A percentile compares a stretch with the other conserved stretches of the same genome.
These are phyloP conservation scores for Adansonia madagascariensis DNA, from an alignment of 441 rosid genomes.

Conservation along the genomic window DNA sequence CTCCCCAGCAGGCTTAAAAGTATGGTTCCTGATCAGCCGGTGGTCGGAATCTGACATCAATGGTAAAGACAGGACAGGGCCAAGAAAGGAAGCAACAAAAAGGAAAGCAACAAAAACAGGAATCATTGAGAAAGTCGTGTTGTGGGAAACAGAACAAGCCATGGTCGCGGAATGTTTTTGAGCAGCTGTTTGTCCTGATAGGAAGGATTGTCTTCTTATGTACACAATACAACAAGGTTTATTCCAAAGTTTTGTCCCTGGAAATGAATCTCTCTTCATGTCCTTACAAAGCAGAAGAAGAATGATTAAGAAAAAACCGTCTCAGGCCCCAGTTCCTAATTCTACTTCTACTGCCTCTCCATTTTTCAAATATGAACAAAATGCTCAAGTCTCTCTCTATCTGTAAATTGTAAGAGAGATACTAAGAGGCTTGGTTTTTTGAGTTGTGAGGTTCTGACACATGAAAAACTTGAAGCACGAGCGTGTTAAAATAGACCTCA, in stretches of 20 bases:
- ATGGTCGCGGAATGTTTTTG: slow-evolving; percentile 44
- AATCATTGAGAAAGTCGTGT: slow-evolving; percentile 18
- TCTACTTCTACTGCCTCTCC: slow-evolving; percentile 36
- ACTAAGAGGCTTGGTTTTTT: slow-evolving; percentile 38
- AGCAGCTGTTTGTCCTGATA: slow-evolving; percentile 39
- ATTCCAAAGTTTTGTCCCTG: slow-evolving; percentile 38
- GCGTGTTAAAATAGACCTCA: slow-evolving; percentile 31
- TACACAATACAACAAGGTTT: slow-evolving; percentile 33
- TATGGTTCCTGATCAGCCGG: slow-evolving; percentile 46
- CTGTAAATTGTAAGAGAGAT: slow-evolving; percentile 28
- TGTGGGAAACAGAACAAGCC: slow-evolving; percentile 42
- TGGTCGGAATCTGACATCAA: slow-evolving; percentile 33
- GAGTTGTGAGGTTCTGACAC: slow-evolving; percentile 37
- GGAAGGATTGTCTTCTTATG: slow-evolving; percentile 45
- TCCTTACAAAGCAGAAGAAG: slow-evolving; percentile 49
- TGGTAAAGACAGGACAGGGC: slow-evolving; percentile 45
- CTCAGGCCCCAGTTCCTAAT: not conserved
- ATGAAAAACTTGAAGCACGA: slow-evolving; percentile 42
- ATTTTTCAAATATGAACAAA: slow-evolving; percentile 37
- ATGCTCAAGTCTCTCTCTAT: not conserved
- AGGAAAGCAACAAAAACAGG: slow-evolving; percentile 54
- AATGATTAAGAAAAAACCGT: not conserved
- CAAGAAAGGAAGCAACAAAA: slow-evolving; percentile 44
- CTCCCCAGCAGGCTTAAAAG: slow-evolving; percentile 52
- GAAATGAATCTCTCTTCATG: slow-evolving; percentile 41